These are phyloP conservation scores for Colletotrichum sublineola DNA, from an alignment of 2,329 filamentous ascomycete species.

Conservation along the genomic window DNA sequence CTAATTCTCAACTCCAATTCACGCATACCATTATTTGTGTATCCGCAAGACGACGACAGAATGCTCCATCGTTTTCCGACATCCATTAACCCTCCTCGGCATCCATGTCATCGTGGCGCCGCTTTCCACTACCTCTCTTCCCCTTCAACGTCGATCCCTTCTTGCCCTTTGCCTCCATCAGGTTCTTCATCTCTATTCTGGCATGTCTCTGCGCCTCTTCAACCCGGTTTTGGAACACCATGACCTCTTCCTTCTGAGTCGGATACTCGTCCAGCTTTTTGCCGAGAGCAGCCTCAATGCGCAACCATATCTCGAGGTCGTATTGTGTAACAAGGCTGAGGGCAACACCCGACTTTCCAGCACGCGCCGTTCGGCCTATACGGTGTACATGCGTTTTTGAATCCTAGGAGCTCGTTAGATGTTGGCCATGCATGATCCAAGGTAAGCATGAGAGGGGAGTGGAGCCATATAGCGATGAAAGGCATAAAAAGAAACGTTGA, in stretches of 20 bases:
- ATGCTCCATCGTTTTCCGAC: not conserved
- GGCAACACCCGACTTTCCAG: constrained; percentile 86
- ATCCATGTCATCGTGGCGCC: constrained; percentile 76
- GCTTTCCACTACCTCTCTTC: constrained; percentile 55
- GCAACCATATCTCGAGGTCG: constrained; percentile 82
- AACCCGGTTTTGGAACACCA: constrained; percentile 82
- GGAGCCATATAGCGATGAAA: not conserved
- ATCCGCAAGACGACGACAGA: not conserved
- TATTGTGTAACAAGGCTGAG: constrained; percentile 89
- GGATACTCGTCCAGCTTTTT: constrained; percentile 80
- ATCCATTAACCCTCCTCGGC: constrained; percentile 73
- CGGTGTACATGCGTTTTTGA: constrained; percentile 93
- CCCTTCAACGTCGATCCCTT: constrained; percentile 62
- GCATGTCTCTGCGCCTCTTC: constrained; percentile 87
- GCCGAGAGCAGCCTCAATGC: constrained; percentile 86
- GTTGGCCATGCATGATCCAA: too few relatives aligned
- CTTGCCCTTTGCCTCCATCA: constrained; percentile 77
- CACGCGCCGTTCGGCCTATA: constrained; percentile 88
- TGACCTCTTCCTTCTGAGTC: constrained; percentile 83
- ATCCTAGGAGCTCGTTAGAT: constrained; percentile 62
- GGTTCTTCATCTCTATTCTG: constrained; percentile 82
- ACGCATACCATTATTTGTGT: not conserved
- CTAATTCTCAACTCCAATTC: not conserved
- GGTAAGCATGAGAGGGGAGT: not conserved
- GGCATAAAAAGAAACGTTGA: not conserved